Conservation (phyloP, 768 basidiomycete species). For the Candolleomyces aberdarensis region DNA sequence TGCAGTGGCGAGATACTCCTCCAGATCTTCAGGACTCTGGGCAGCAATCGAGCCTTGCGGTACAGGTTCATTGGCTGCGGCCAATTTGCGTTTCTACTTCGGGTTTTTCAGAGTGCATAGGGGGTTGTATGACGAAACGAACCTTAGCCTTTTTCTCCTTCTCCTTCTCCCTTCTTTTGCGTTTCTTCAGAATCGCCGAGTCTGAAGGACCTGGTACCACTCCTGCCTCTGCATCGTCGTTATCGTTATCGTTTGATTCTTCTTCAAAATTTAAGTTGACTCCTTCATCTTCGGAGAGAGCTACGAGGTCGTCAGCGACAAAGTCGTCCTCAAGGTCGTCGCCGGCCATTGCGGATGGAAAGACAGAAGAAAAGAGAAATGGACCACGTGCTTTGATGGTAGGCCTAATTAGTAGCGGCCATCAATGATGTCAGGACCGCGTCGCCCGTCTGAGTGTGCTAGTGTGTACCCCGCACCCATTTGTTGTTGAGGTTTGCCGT, state of each 20-base stretch:
- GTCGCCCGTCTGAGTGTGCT: too few species aligned
- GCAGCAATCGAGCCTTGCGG: constrained; percentile 48
- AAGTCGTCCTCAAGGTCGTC: constrained; percentile 89
- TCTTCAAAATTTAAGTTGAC: constrained; percentile 20
- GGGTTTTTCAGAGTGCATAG: not conserved
- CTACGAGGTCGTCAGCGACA: constrained; percentile 64
- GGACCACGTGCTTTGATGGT: not conserved
- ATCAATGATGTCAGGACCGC: too few species aligned
- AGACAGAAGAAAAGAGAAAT: not conserved
- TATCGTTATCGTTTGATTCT: constrained; percentile 37
- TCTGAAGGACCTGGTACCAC: constrained; percentile 18
- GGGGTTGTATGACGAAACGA: constrained; percentile 7
- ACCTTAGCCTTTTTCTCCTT: constrained; percentile 75
- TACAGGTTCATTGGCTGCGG: constrained; percentile 34
- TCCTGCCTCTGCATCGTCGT: constrained; percentile 35
- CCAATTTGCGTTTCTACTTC: constrained; percentile 63
- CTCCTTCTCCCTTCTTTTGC: constrained; percentile 71
- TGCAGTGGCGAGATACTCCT: constrained; percentile 59
- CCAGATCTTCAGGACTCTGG: constrained; percentile 55
- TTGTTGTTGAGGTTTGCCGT: too few species aligned
- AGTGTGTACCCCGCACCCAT: too few species aligned
- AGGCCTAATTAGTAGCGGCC: too few species aligned
- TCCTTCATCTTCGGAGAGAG: constrained; percentile 60
- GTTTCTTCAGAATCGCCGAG: constrained; percentile 49
- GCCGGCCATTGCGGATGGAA: constrained; percentile 24